These are phyloP conservation scores for Cutaneotrichosporon cavernicola DNA, from an alignment of 1,284 basidiomycete species.

Conservation along the genomic window DNA sequence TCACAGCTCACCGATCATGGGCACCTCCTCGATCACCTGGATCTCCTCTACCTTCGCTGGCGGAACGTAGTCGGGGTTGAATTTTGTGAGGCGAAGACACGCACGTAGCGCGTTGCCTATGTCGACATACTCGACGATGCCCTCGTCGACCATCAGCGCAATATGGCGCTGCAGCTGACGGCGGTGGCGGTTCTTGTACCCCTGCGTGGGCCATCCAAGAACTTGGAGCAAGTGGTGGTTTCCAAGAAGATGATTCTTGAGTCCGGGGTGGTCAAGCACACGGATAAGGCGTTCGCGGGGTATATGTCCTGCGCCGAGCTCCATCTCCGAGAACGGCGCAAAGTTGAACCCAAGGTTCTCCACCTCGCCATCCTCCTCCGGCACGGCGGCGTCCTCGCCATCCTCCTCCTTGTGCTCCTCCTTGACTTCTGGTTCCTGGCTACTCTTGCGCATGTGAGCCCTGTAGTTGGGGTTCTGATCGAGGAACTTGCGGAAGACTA, in stretches of 20 bases:
- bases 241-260: slow-evolving; percentile 45
- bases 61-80: slow-evolving; percentile 35
- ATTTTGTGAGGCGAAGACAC: slow-evolving; percentile 46
- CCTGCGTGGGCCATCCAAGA: slow-evolving; percentile 22
- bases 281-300: slow-evolving; percentile 40
- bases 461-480: slow-evolving; percentile 40
- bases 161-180: slow-evolving; percentile 37
- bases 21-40: slow-evolving; percentile 8
- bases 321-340: slow-evolving; percentile 33
- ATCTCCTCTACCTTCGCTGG: slow-evolving; percentile 8
- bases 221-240: slow-evolving; percentile 33
- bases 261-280: slow-evolving; percentile 41
- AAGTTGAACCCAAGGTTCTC: slow-evolving; percentile 36
- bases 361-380: slow-evolving; percentile 24
- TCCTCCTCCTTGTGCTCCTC: neutral
- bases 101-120: slow-evolving; percentile 34
- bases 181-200: slow-evolving; percentile 27
- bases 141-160: slow-evolving; percentile 32
- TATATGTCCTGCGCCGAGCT: slow-evolving; percentile 41
- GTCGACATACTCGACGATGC: slow-evolving; percentile 37
- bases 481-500: slow-evolving; percentile 43
- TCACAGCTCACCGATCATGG: slow-evolving; percentile 9
- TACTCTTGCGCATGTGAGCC: slow-evolving; percentile 18
- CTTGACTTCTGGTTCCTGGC: neutral
- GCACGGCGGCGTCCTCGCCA: slow-evolving; percentile 9